Conservation (phyloP, 2,329 filamentous ascomycete genomes). For the Macrophomina pseudophaseolina region DNA sequence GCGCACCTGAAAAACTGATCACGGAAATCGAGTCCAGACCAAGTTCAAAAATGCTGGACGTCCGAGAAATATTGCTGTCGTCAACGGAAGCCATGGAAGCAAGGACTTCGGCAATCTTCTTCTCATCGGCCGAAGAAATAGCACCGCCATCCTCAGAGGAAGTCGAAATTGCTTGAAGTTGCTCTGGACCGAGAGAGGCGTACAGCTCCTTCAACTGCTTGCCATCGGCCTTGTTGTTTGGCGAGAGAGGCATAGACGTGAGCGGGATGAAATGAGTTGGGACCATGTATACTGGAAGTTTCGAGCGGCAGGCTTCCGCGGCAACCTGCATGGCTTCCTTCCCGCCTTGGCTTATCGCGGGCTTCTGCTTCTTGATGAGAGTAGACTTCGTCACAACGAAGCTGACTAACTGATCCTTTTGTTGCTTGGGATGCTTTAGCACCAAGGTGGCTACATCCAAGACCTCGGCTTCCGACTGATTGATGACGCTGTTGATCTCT, state of each 20-base stretch:
- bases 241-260: conserved; percentile 74
- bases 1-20: conserved; percentile 67
- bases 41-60: conserved; percentile 79
- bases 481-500: conserved; percentile 87
- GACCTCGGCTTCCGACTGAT: conserved; percentile 61
- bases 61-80: conserved; percentile 52
- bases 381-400: conserved; percentile 59
- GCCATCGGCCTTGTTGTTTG: conserved; percentile 87
- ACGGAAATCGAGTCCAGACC: conserved; percentile 89
- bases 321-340: conserved; percentile 26
- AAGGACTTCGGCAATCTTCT: conserved; percentile 61
- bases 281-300: conserved; percentile 85
- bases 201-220: conserved; percentile 74
- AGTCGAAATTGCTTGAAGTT: conserved; percentile 62
- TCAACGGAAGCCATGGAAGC: conserved; percentile 57
- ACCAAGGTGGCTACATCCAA: conserved; percentile 79
- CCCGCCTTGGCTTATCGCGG: conserved; percentile 32
- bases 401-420: conserved; percentile 82
- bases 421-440: conserved; percentile 69
- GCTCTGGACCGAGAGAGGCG: conserved; percentile 60
- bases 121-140: conserved; percentile 43
- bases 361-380: conserved; percentile 29
- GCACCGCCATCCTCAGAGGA: conserved; percentile 31
- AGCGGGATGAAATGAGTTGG: conserved; percentile 81
- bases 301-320: conserved; percentile 66